Conservation (phyloP, 1,139 yeast genomes). For the Candida neerlandica region DNA sequence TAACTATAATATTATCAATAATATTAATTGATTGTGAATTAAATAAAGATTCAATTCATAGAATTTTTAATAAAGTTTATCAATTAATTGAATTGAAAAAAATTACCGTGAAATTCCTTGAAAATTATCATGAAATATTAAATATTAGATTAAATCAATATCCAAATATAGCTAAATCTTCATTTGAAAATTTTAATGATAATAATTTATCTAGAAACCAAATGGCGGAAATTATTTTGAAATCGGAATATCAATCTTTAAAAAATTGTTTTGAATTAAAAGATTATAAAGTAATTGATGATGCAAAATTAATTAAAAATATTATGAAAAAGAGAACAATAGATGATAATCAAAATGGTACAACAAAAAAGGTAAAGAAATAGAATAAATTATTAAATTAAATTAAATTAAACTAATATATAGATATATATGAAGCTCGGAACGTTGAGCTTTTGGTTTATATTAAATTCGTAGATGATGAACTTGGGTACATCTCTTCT, state of each 20-base stretch:
- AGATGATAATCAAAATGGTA: constrained; percentile 15
- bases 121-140: constrained; percentile 35
- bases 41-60: constrained; percentile 39
- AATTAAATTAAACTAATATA: not conserved
- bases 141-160: constrained; percentile 41
- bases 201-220: constrained; percentile 20
- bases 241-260: constrained; percentile 55
- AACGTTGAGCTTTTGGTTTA: not conserved
- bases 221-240: constrained; percentile 58
- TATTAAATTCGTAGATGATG: constrained; percentile 1
- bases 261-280: constrained; percentile 32
- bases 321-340: constrained; percentile 53
- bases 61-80: constrained; percentile 49
- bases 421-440: not conserved
- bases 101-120: constrained; percentile 38
- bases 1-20: constrained; percentile 45
- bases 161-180: constrained; percentile 35
- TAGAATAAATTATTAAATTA: not conserved
- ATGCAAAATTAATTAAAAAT: constrained; percentile 58
- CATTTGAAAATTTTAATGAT: constrained; percentile 15
- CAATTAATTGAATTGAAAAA: constrained; percentile 47
- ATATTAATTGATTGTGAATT: constrained; percentile 33
- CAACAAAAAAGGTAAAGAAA: not conserved
- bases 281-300: constrained; percentile 45
- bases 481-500: not conserved